Percentiles rank a stretch among this genome's conserved stretches.
These are phyloP conservation scores for Aspergillus leporis DNA, from an alignment of 495 filamentous ascomycete species.

Conservation along the genomic window DNA sequence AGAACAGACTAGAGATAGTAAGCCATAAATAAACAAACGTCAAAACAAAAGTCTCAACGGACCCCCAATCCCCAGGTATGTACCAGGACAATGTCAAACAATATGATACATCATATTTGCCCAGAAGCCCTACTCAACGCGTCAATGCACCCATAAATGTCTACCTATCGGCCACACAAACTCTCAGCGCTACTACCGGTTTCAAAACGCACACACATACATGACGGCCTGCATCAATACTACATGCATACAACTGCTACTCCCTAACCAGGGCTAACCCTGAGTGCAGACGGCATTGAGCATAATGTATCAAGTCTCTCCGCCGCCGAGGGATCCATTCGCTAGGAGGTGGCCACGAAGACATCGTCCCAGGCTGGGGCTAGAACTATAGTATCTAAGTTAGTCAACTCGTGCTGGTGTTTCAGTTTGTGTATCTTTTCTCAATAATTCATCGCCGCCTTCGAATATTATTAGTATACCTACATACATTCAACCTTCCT, in stretches of 20 bases:
- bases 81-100: neutral
- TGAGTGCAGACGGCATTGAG: neutral
- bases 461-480: neutral
- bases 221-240: conserved; percentile 2
- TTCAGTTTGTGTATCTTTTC: neutral
- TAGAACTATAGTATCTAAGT: neutral
- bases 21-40: neutral
- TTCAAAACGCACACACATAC: conserved; percentile 4
- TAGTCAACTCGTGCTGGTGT: conserved; percentile 4
- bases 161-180: neutral
- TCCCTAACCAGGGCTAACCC: neutral
- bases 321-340: neutral
- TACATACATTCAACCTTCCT: neutral
- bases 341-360: neutral
- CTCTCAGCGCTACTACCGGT: neutral
- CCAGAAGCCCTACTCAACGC: neutral
- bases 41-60: neutral
- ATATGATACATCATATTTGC: conserved; percentile 1
- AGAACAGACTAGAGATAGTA: neutral
- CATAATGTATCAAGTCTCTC: neutral
- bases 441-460: neutral
- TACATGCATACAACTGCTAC: conserved; percentile 3
- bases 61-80: neutral
- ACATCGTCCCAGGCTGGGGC: neutral
- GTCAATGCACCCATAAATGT: neutral